Conservation (phyloP, 352 stramenopile genomes). For the Phytopythium montanum region DNA sequence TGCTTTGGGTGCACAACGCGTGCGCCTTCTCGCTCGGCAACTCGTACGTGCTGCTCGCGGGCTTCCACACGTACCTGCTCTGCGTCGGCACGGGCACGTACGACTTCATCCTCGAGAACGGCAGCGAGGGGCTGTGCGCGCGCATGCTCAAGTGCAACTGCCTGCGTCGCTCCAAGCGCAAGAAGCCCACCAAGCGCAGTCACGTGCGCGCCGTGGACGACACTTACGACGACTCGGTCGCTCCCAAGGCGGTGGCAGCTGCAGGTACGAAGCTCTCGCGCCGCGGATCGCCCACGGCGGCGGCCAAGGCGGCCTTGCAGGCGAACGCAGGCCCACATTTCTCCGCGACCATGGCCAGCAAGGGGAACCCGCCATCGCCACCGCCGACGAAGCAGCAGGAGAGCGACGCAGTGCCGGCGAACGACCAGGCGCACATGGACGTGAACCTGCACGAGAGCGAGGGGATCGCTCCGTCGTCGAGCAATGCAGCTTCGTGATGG, state of each 20-base stretch:
- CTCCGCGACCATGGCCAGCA: not conserved
- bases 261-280: constrained; percentile 1
- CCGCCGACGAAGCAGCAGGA: not conserved
- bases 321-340: not conserved
- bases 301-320: constrained; percentile 10
- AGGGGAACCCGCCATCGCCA: not conserved
- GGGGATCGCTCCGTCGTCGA: constrained; percentile 30
- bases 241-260: not conserved
- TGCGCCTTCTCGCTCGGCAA: constrained; percentile 51
- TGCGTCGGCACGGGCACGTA: constrained; percentile 71
- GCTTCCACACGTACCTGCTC: constrained; percentile 80
- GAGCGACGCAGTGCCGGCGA: constrained; percentile 1
- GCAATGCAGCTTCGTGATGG: constrained; percentile 7
- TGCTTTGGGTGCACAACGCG: constrained; percentile 79
- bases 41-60: constrained; percentile 66
- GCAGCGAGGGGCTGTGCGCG: constrained; percentile 64
- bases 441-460: constrained; percentile 50
- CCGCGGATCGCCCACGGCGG: constrained; percentile 2
- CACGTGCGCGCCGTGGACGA: constrained; percentile 29
- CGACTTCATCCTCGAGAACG: constrained; percentile 82
- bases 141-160: constrained; percentile 77
- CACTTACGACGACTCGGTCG: not conserved
- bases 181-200: constrained; percentile 23
- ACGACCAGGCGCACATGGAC: constrained; percentile 21
- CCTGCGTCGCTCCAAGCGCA: constrained; percentile 36